Evolutionary conservation across 2,329 filamentous ascomycete species (phyloP), one percentile per base, ranked within the genome.

Genomic region (Exophiala oligosperma): DNA sequence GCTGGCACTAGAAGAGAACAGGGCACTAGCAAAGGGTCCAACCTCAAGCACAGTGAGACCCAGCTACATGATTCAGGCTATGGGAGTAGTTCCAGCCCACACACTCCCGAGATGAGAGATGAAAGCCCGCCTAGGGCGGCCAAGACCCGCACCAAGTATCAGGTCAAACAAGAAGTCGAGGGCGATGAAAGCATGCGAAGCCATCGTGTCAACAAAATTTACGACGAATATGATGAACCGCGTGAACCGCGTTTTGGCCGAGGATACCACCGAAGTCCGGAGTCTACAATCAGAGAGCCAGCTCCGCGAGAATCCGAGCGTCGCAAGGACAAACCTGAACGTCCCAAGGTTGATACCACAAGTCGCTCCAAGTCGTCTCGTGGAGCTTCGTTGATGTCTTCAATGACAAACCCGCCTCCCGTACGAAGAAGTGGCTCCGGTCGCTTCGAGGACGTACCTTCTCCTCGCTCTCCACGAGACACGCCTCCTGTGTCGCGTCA

Each of bases 51-150:
- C 29, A 54, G 64, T 26, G 71, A 76, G 32, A 69, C 69, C 43
- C 69, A 74, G 5, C 46, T 63, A 53, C 64, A 66, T 29, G 77
- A 79, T 55, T 78, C 76, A 2, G 75, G 75, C 2, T 77, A 78
- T 53, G 62, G 64, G 17, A 67, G 65, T 46, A 66, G 65, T 56
- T 77, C 74, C 4, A 78, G 74, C 62, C 74, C 77, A 8, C 71
- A 70, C 23, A 77, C 74, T 1, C 75, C 76, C 1, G 76, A 78
- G 40, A 72, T 74, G 64, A 64, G 67, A 21, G 69, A 69, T 6
- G 67, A 70, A 38, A 68, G 67, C 56, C 71, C 71, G 2, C 41
- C 56, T 6, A 50, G 56, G 28, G 17, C 57, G 24, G 32, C 29
- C 43, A 63, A 60, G 21, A 23, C 57, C 9, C 57, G 60, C 8